phyloP scores from a whole-genome alignment of 2,329 filamentous ascomycete genomes.

The Stemphylium vesicarium region DNA sequence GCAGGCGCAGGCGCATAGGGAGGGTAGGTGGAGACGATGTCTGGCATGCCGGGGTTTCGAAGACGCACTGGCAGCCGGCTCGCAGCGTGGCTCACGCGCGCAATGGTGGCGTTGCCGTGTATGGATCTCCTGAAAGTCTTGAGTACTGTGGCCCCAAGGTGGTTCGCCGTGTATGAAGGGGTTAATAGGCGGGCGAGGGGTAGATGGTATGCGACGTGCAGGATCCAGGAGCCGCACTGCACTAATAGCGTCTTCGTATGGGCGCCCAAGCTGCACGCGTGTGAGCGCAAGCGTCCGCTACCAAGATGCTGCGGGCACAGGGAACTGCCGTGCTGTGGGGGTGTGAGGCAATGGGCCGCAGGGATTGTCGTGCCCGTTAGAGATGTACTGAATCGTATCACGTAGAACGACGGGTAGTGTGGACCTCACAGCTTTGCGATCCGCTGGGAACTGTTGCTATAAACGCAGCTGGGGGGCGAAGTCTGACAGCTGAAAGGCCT shows the following conservation, averaged over 20 bases:
- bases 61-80: slow-evolving; percentile 29
- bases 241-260: slow-evolving; percentile 26
- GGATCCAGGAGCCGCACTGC: slow-evolving; percentile 35
- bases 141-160: slow-evolving; percentile 18
- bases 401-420: slow-evolving; percentile 22
- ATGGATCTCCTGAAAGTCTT: slow-evolving; percentile 27
- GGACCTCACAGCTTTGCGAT: slow-evolving; percentile 16
- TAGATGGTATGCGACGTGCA: slow-evolving; percentile 36
- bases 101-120: slow-evolving; percentile 33
- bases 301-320: slow-evolving; percentile 38
- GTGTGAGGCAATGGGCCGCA: slow-evolving; percentile 32
- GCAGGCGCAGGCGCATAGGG: slow-evolving; percentile 38
- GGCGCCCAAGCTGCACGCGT: slow-evolving; percentile 25
- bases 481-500: slow-evolving; percentile 23
- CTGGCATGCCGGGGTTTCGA: slow-evolving; percentile 39
- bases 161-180: slow-evolving; percentile 31
- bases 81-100: slow-evolving; percentile 48
- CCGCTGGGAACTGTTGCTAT: slow-evolving; percentile 24
- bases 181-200: slow-evolving; percentile 29
- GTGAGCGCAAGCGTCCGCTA: slow-evolving; percentile 30
- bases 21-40: slow-evolving; percentile 44
- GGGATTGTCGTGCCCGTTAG: slow-evolving; percentile 26
- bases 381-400: slow-evolving; percentile 28
- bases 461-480: slow-evolving; percentile 16
- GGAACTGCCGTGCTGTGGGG: slow-evolving; percentile 49